phyloP scores from a whole-genome alignment of 176 grass and related monocot genomes.

The Calamus simplicifolius region DNA sequence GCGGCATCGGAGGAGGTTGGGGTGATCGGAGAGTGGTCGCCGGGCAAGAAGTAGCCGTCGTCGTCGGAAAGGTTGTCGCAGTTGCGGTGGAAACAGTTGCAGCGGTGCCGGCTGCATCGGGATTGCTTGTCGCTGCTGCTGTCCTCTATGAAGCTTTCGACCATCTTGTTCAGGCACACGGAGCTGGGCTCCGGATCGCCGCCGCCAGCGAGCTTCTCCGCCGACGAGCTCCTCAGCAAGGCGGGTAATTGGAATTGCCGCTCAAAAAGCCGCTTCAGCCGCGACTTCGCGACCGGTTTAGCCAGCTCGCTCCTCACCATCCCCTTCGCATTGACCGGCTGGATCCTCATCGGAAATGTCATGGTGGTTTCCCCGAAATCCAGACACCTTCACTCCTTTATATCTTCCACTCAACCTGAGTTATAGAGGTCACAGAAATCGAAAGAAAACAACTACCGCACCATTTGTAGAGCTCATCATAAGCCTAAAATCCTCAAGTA shows the following conservation, averaged over 20 bases:
- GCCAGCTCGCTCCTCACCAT: slow-evolving; percentile 9
- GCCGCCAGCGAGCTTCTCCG: slow-evolving; percentile 43
- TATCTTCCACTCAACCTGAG: too few relatives aligned
- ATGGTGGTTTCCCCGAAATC: neutral
- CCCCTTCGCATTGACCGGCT: slow-evolving; percentile 51
- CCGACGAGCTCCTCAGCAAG: slow-evolving; percentile 52
- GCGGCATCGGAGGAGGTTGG: slow-evolving; percentile 34
- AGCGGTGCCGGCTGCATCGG: slow-evolving; percentile 1
- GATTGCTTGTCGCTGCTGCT: slow-evolving; percentile 6
- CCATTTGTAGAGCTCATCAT: too few relatives aligned
- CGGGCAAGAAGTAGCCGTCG: slow-evolving; percentile 30
- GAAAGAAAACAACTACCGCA: too few relatives aligned
- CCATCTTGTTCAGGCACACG: slow-evolving; percentile 85
- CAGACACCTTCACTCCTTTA: too few relatives aligned
- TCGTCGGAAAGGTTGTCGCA: slow-evolving; percentile 68
- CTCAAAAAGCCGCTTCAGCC: slow-evolving; percentile 87
- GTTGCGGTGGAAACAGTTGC: slow-evolving; percentile 28
- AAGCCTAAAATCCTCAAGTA: too few relatives aligned
- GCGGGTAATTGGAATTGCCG: slow-evolving; percentile 33
- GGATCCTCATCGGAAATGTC: slow-evolving; percentile 42
- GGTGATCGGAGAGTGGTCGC: slow-evolving; percentile 19
- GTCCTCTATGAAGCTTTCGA: slow-evolving; percentile 85
- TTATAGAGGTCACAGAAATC: too few relatives aligned
- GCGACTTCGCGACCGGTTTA: slow-evolving; percentile 40
- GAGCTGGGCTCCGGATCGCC: slow-evolving; percentile 64